Base-by-base conservation (phyloP, 129 eudicot species). In the Escallonia herrerae region DNA sequence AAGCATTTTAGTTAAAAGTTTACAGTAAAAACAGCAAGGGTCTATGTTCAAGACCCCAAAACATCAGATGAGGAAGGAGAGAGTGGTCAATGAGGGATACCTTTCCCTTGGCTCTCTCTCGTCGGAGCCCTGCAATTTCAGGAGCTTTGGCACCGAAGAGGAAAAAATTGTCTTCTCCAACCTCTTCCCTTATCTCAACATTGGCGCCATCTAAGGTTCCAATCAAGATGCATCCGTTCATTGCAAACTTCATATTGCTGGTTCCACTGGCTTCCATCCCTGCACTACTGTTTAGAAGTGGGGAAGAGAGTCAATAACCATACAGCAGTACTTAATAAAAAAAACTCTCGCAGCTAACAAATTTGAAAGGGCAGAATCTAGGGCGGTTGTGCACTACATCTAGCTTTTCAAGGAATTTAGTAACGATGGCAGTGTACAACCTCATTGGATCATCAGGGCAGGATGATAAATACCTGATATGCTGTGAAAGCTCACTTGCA, bases 401-500 rank as follows among this genome's bases (percentile, higher is more conserved):
- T 22, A 22, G 33, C 33, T 22, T 22, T 22, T 22, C 33, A 22
- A 22, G 33, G 33, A 50, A 70, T 58, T 39, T 45, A 62, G 66
- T 52, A 44, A 51, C 59, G 22, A 60, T 44, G 15, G 49, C 55
- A 37, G 59, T 41, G 50, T 53, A 15, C 54, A 15, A 15, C 33
- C 33, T 22, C 1, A 22, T 22, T 22, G 33, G 33, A 22, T 22
- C 33, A 22, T 22, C 33, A 22, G 33, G 33, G 33, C 33, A 22
- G 33, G 33, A 22, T 22, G 33, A 22, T 0, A 43, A 56, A 47
- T 75, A 91, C 97, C 97, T 91, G 72, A 91, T 91, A 75, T 91
- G 97, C 68, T 91, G 96, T 43, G 97, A 87, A 60, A 91, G 97
- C 77, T 91, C 97, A 66, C 89, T 91, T 13, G 95, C 90, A 62